These are phyloP conservation scores for Capsicum rhomboideum DNA, from an alignment of 257 asterid genomes.

Conservation along the genomic window DNA sequence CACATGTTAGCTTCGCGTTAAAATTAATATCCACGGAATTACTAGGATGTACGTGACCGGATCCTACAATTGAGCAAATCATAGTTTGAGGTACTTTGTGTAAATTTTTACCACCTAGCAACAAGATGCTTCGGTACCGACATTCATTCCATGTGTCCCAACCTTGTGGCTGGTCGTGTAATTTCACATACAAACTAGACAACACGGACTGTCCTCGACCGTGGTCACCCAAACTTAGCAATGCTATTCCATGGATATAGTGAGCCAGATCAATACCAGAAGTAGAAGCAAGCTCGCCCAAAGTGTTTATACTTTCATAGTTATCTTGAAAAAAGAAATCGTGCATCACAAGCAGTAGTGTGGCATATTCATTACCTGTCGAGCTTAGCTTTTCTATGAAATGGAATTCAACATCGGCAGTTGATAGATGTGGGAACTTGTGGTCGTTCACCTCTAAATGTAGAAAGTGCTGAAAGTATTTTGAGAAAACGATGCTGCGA, in stretches of 20 bases:
- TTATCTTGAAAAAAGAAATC: neutral
- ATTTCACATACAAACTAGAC: neutral
- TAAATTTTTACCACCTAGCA: neutral
- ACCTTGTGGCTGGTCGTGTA: neutral
- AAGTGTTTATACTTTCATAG: neutral
- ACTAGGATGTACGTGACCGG: too few relatives aligned
- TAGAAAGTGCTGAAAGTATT: too few relatives aligned
- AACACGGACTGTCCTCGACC: neutral
- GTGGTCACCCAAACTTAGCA: neutral
- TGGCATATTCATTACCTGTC: neutral
- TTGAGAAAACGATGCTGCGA: too few relatives aligned
- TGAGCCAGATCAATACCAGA: neutral
- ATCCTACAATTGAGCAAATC: too few relatives aligned
- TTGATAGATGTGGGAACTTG: too few relatives aligned
- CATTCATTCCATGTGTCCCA: neutral
- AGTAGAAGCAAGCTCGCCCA: neutral
- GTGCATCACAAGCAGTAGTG: neutral
- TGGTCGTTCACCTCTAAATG: neutral
- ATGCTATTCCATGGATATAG: neutral
- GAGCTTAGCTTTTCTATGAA: too few relatives aligned
- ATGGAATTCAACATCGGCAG: neutral
- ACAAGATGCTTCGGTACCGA: neutral
- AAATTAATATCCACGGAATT: too few relatives aligned
- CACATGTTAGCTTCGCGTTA: too few relatives aligned
- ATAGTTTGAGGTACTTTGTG: neutral